Conservation (phyloP, 2,329 filamentous ascomycete genomes). For the Dryadomyces sulphureus region DNA sequence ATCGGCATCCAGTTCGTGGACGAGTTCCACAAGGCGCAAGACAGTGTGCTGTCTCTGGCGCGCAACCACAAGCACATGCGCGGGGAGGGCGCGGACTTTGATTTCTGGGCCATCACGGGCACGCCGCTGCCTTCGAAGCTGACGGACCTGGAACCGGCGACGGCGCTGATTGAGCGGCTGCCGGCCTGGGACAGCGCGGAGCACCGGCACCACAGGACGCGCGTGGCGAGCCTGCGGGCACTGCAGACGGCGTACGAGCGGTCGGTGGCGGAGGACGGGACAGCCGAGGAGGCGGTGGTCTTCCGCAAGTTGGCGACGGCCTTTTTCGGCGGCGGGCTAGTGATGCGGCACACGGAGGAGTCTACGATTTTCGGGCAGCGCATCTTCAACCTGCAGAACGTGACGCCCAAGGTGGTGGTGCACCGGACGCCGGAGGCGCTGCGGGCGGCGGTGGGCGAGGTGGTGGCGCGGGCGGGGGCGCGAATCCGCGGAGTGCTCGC, state of each 20-base stretch:
- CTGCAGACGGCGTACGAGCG: slow-evolving; percentile 10
- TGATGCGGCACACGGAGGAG: slow-evolving; percentile 12
- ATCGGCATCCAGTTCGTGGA: slow-evolving; percentile 13
- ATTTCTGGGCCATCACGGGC: slow-evolving; percentile 14
- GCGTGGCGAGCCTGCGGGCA: slow-evolving; percentile 5
- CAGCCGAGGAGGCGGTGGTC: slow-evolving; percentile 6
- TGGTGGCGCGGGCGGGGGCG: slow-evolving; percentile 15
- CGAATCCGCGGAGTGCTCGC: slow-evolving; percentile 3
- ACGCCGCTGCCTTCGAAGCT: slow-evolving; percentile 11
- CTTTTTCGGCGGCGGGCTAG: slow-evolving; percentile 11
- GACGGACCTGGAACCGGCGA: slow-evolving; percentile 9
- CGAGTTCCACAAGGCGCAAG: slow-evolving; percentile 13
- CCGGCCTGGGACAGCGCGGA: slow-evolving; percentile 7
- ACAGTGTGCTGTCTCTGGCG: slow-evolving; percentile 6
- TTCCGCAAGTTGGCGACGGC: slow-evolving; percentile 6
- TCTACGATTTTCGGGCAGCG: slow-evolving; percentile 10
- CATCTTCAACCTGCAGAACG: slow-evolving; percentile 11
- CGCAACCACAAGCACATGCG: slow-evolving; percentile 9
- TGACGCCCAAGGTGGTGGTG: slow-evolving; percentile 7
- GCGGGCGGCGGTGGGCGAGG: slow-evolving; percentile 18
- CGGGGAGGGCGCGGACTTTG: slow-evolving; percentile 5
- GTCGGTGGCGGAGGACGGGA: slow-evolving; percentile 10
- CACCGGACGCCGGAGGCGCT: slow-evolving; percentile 16
- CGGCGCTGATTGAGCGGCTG: slow-evolving; percentile 9
- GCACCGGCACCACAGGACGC: slow-evolving; percentile 7